Base-by-base conservation (phyloP, 2,329 filamentous ascomycete genomes). In the Tolypocladium ovalisporum region DNA sequence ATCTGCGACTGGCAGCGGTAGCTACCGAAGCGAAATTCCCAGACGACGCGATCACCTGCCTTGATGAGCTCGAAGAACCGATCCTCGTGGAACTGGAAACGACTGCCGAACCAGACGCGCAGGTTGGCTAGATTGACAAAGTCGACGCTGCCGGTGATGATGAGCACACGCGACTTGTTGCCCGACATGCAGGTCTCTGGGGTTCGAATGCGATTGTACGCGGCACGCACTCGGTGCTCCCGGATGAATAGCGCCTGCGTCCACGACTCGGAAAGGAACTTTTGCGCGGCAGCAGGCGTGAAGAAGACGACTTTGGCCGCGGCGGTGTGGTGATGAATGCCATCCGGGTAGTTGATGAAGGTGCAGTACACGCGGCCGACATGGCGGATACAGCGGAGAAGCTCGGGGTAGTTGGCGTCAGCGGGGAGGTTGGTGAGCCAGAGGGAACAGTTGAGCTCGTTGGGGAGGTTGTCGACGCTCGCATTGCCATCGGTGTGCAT, bases 21-120 rank as follows among this genome's bases (percentile, higher is more conserved):
- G 57, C 79, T 81, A 0, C 78, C 79, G 61, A 84, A 84, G 13
- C 75, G 72, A 61, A 76, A 80, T 70, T 82, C 79, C 17, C 79
- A 60, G 2, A 76, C 70, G 0, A 64, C 63, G 27, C 70, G 67
- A 1, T 60, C 59, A 0, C 59, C 61, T 2, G 60, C 66, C 32
- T 61, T 57, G 39, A 67, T 62, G 24, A 75, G 65, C 22, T 66
- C 62, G 3, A 68, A 61, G 56, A 79, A 66, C 53, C 68, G 63
- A 59, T 83, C 81, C 9, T 78, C 58, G 62, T 83, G 71, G 61
- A 76, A 83, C 2, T 68, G 66, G 57, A 82, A 76, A 29, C 73
- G 70, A 7, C 54, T 54, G 2, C 59, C 54, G 62, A 83, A 81
- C 61, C 75, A 78, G 0, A 55, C 55, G 1, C 64, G 65, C 27